Base-by-base conservation (phyloP, 495 filamentous ascomycete species). In the Xylaria sp. region DNA sequence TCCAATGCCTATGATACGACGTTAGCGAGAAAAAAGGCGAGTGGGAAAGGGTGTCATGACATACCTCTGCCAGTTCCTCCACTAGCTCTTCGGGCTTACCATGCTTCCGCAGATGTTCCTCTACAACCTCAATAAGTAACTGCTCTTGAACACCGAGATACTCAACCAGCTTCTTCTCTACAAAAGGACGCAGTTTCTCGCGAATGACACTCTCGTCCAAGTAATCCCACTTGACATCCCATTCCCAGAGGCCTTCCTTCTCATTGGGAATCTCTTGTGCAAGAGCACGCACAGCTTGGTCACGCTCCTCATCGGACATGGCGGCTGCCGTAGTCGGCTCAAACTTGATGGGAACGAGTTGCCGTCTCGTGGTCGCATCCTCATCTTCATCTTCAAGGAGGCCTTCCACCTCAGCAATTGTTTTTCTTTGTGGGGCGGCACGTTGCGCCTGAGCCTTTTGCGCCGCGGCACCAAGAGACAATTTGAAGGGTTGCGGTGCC, bases 81-180 rank as follows among this genome's bases (percentile, higher is more conserved):
- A 97, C 93, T 72, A 99, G 80, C 46, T 93, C 93, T 77, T 90
- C 88, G 29, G 96, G 94, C 72, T 85, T 85, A 21, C 89, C 90
- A 75, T 91, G 89, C 75, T 92, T 93, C 62, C 91, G 88, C 63
- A 99, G 83, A 82, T 96, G 92, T 71, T 93, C 92, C 75, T 97
- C 90, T 58, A 98, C 94, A 71, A 97, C 90, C 76, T 97, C 94
- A 40, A 99, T 93, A 63, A 98, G 83, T 83, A 97, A 91, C 82
- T 97, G 93, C 82, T 99, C 96, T 81, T 98, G 94, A 67, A 99
- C 93, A 66, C 96, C 96, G 50, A 99, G 85, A 77, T 94, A 97
- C 79, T 98, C 97, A 69, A 98, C 90, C 67, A 98, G 93, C 86
- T 97, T 98, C 88, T 97, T 97, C 85, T 97, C 95, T 63, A 98